phyloP scores from a whole-genome alignment of 2,329 filamentous ascomycete species.

The Pseudopithomyces maydicus region DNA sequence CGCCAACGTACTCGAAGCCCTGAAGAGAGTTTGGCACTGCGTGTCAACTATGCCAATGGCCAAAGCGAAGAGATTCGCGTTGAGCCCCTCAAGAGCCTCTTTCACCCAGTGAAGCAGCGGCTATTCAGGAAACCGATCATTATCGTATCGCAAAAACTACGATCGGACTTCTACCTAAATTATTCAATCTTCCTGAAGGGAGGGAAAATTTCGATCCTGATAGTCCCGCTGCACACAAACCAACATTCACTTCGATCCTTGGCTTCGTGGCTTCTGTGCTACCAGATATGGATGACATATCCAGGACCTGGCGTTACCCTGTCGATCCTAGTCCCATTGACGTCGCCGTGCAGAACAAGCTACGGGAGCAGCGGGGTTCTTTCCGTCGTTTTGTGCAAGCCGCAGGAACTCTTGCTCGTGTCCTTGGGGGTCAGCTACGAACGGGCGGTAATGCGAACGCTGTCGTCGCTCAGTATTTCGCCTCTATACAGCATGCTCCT shows the following conservation, averaged over 20 bases:
- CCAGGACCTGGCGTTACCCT: conserved; percentile 63
- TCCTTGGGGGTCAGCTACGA: conserved; percentile 59
- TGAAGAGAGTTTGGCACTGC: conserved; percentile 55
- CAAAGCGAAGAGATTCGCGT: conserved; percentile 64
- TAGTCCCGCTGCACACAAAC: conserved; percentile 45
- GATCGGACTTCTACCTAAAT: conserved; percentile 58
- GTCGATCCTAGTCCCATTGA: conserved; percentile 59
- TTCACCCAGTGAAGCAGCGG: conserved; percentile 49
- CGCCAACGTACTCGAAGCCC: conserved; percentile 55
- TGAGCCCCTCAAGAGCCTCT: conserved; percentile 37
- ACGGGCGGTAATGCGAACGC: conserved; percentile 45
- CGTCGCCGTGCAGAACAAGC: conserved; percentile 59
- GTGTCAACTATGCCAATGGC: conserved; percentile 64
- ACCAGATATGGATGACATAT: conserved; percentile 62
- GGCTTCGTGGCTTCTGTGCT: conserved; percentile 51
- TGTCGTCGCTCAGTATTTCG: conserved; percentile 52
- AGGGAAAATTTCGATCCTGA: conserved; percentile 14
- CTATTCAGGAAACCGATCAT: conserved; percentile 60
- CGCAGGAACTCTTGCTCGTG: conserved; percentile 61
- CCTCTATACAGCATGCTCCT: conserved; percentile 54
- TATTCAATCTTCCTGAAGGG: conserved; percentile 57
- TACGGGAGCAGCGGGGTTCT: conserved; percentile 61
- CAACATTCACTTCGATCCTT: conserved; percentile 48
- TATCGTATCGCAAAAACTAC: conserved; percentile 61
- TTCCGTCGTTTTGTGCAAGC: conserved; percentile 67